A percentile compares a stretch with the other conserved stretches of the same genome.
phyloP scores from a whole-genome alignment of 2,329 filamentous ascomycete species.

The Davidsoniella australis region DNA sequence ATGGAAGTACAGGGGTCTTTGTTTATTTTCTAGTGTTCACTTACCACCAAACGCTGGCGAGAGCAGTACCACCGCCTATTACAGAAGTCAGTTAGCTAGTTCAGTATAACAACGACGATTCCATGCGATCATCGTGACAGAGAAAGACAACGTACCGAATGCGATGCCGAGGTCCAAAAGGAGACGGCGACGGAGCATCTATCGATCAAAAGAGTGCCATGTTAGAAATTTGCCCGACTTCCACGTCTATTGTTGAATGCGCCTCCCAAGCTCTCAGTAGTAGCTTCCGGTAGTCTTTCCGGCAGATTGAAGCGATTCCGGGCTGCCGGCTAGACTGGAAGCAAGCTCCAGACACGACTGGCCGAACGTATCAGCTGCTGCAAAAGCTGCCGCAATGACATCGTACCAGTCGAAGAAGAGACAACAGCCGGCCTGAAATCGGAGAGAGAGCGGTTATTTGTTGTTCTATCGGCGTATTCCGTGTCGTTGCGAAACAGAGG shows the following conservation, averaged over 20 bases:
- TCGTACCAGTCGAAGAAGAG: no score
- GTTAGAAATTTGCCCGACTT: conserved; percentile 4
- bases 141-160: conserved; percentile 30
- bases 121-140: neutral
- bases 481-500: neutral
- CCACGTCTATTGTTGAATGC: neutral
- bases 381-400: no score
- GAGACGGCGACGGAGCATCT: conserved; percentile 46
- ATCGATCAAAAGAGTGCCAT: neutral
- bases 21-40: conserved; percentile 14
- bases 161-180: conserved; percentile 38
- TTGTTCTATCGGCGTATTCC: no score
- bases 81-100: conserved; percentile 1
- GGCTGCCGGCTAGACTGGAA: no score
- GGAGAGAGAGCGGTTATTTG: neutral
- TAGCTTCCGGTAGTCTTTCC: no score
- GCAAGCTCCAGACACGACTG: no score
- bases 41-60: conserved; percentile 43
- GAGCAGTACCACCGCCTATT: conserved; percentile 34
- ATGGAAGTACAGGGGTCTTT: no score
- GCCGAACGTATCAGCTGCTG: no score
- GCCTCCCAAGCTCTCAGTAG: neutral
- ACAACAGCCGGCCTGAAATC: neutral
- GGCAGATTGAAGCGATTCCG: no score
- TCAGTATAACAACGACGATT: neutral